These are phyloP conservation scores for Protomyces arabidopsidicola DNA, from an alignment of 1,139 yeast species.

Conservation along the genomic window DNA sequence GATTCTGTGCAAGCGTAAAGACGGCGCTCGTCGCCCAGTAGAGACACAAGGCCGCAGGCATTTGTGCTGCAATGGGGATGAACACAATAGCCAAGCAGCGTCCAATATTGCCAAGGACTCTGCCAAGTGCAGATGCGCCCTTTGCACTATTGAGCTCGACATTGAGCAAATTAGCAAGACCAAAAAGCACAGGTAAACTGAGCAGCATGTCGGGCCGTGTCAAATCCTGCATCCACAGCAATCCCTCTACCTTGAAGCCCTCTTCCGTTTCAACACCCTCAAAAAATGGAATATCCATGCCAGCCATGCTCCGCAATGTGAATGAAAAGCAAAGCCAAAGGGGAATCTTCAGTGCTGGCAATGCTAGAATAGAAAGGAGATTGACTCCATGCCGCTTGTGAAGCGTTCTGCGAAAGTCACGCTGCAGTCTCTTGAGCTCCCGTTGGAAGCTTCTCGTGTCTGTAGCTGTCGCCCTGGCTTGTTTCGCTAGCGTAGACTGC, in stretches of 20 bases:
- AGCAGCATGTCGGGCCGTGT: neutral
- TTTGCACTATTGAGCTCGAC: conserved; percentile 3
- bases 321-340: conserved; percentile 14
- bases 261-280: neutral
- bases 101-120: neutral
- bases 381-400: conserved; percentile 5
- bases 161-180: conserved; percentile 9
- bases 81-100: conserved; percentile 8
- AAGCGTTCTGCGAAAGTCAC: neutral
- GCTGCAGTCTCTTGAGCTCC: neutral
- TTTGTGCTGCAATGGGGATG: conserved; percentile 19
- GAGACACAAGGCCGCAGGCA: conserved; percentile 26
- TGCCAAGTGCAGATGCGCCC: neutral
- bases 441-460: neutral
- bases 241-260: conserved; percentile 2
- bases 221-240: conserved; percentile 14
- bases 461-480: neutral
- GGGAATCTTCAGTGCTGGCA: conserved; percentile 17
- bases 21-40: conserved; percentile 17
- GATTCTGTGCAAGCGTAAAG: conserved; percentile 4
- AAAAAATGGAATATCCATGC: conserved; percentile 1
- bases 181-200: conserved; percentile 7
- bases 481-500: neutral
- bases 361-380: conserved; percentile 2
- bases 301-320: conserved; percentile 18